Percentiles rank a stretch among this genome's conserved stretches.
Conservation (phyloP, 768 basidiomycete genomes). For the Rickenella mellea region DNA sequence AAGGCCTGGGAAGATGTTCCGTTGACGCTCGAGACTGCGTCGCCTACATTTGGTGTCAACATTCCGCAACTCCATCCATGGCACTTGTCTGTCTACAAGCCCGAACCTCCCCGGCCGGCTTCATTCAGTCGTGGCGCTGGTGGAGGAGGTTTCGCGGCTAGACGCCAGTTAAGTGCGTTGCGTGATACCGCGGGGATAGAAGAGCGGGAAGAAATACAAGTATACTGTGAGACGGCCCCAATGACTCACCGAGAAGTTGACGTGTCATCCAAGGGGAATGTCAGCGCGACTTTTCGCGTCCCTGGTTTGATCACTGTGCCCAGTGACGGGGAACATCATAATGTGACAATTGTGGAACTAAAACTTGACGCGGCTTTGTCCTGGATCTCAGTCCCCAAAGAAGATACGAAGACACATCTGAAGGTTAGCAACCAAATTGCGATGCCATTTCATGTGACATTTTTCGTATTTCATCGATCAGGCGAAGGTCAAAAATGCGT, state of each 20-base stretch:
- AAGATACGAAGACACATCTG: constrained; percentile 27
- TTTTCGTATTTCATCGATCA: no score
- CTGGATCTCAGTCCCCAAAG: constrained; percentile 34
- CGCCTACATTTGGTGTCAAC: constrained; percentile 29
- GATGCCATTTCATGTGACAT: not conserved
- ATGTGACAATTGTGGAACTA: constrained; percentile 30
- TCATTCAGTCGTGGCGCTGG: not conserved
- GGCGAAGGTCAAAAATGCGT: no score
- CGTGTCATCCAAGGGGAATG: constrained; percentile 27
- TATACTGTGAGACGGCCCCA: no score
- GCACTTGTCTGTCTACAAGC: constrained; percentile 21
- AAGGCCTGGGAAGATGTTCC: constrained; percentile 35
- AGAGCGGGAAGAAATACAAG: no score
- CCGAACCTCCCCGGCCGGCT: no score
- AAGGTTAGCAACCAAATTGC: constrained; percentile 17
- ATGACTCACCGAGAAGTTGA: constrained; percentile 6
- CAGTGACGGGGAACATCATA: constrained; percentile 29
- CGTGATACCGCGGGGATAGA: no score
- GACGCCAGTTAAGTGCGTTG: no score
- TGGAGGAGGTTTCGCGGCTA: no score
- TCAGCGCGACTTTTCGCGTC: constrained; percentile 31
- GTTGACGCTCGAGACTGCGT: constrained; percentile 32
- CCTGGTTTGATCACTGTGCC: constrained; percentile 34
- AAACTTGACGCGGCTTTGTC: constrained; percentile 27
- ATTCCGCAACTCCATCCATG: constrained; percentile 28